These are phyloP conservation scores for Xanthoceras sorbifolium DNA, from an alignment of 345 rosid genomes.

Conservation along the genomic window DNA sequence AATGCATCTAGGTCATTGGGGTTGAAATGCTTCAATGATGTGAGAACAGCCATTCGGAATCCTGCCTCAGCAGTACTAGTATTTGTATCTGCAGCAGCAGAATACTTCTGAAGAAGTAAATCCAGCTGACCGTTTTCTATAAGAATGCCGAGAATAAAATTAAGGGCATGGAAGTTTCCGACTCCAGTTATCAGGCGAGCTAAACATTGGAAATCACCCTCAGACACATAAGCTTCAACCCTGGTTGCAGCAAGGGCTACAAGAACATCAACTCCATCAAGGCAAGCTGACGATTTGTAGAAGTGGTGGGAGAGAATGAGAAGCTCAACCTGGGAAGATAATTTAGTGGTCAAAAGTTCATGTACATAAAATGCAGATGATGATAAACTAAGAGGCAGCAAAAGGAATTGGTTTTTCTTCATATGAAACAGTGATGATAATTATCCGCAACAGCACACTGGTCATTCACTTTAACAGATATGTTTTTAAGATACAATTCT, in stretches of 20 bases:
- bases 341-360: slow-evolving; percentile 4
- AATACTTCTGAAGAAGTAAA: slow-evolving; percentile 88
- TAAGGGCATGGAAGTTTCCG: slow-evolving; percentile 93
- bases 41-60: slow-evolving; percentile 94
- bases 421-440: neutral
- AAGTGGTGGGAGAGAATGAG: slow-evolving; percentile 96
- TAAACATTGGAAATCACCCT: slow-evolving; percentile 95
- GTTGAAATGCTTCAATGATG: slow-evolving; percentile 91
- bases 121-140: slow-evolving; percentile 95
- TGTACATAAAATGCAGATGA: neutral
- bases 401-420: neutral
- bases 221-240: slow-evolving; percentile 89
- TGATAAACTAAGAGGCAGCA: neutral
- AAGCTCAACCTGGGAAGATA: slow-evolving; percentile 78
- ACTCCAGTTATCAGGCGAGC: slow-evolving; percentile 96
- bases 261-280: slow-evolving; percentile 99
- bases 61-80: slow-evolving; percentile 87
- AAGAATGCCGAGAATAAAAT: slow-evolving; percentile 91
- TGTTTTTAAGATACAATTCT: neutral
- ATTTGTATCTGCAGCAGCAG: slow-evolving; percentile 84
- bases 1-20: slow-evolving; percentile 88
- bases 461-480: neutral
- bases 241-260: slow-evolving; percentile 97
- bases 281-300: slow-evolving; percentile 97
- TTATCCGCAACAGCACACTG: neutral